Evolutionary conservation across 1,284 basidiomycete species (phyloP).

Genomic region (Moesziomyces parantarcticus): DNA sequence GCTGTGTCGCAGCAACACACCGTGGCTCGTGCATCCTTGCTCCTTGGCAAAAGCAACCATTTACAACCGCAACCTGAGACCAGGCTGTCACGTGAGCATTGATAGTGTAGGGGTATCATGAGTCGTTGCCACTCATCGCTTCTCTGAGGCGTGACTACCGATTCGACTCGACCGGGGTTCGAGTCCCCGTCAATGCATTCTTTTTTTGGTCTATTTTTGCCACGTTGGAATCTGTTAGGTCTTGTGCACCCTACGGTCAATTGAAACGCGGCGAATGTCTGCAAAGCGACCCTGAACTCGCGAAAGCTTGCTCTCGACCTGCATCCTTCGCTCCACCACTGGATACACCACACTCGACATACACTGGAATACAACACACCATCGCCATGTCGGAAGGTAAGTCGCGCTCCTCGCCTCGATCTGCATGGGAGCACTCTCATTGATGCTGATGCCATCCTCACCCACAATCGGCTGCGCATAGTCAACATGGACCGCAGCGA

Average conservation of each 20-base stretch:
- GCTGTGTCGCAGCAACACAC: too few relatives aligned
- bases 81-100: constrained; percentile 23
- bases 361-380: neutral
- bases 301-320: neutral
- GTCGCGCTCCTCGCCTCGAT: neutral
- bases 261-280: too few relatives aligned
- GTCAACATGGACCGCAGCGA: constrained; percentile 32
- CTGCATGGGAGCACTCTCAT: neutral
- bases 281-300: too few relatives aligned
- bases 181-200: too few relatives aligned
- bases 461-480: neutral
- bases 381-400: constrained; percentile 42
- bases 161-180: too few relatives aligned
- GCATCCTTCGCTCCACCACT: neutral
- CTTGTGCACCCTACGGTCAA: too few relatives aligned
- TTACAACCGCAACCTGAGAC: too few relatives aligned
- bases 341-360: neutral
- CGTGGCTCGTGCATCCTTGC: too few relatives aligned
- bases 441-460: neutral
- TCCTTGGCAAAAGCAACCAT: too few relatives aligned
- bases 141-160: too few relatives aligned
- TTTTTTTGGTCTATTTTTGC: too few relatives aligned
- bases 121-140: constrained; percentile 47
- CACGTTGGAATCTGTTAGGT: too few relatives aligned
- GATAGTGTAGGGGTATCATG: constrained; percentile 54